Conservation (phyloP, 306 rosid species). For the Abrus precatorius region DNA sequence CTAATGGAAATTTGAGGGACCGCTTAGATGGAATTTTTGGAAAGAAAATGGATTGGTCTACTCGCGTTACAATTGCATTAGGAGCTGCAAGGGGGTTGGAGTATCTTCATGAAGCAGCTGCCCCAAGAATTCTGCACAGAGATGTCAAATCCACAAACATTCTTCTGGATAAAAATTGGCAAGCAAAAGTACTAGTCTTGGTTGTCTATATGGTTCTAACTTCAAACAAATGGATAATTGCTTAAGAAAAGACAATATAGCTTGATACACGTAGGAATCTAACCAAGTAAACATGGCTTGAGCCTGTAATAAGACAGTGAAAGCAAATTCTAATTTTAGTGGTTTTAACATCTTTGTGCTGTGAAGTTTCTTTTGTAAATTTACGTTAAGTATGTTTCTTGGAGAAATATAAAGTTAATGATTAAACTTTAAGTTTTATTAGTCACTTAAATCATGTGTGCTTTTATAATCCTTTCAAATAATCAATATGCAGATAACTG, state of each 20-base stretch:
- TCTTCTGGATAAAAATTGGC: slow-evolving; percentile 89
- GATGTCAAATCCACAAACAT: slow-evolving; percentile 97
- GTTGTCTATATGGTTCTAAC: slow-evolving; percentile 36
- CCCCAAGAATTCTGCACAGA: slow-evolving; percentile 94
- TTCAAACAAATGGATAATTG: slow-evolving; percentile 15
- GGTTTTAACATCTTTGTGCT: slow-evolving; percentile 25
- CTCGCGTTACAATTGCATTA: slow-evolving; percentile 88
- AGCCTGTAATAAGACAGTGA: neutral
- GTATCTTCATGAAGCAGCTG: slow-evolving; percentile 99
- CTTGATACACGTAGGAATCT: too few species aligned
- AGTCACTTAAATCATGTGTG: slow-evolving; percentile 10
- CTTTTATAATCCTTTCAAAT: neutral
- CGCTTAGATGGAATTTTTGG: slow-evolving; percentile 74
- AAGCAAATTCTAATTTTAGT: slow-evolving; percentile 30
- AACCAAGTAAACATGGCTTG: neutral
- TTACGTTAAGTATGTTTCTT: neutral
- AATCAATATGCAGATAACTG: slow-evolving; percentile 80
- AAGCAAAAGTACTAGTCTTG: slow-evolving; percentile 73
- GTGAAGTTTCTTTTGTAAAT: neutral
- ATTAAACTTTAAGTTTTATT: slow-evolving; percentile 6
- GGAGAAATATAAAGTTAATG: neutral
- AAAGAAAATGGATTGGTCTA: slow-evolving; percentile 70
- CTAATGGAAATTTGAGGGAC: slow-evolving; percentile 90
- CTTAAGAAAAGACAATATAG: slow-evolving; percentile 7
- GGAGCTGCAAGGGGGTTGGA: slow-evolving; percentile 99